Conservation (phyloP, 352 stramenopile genomes). For the Pythium dissotocum region DNA sequence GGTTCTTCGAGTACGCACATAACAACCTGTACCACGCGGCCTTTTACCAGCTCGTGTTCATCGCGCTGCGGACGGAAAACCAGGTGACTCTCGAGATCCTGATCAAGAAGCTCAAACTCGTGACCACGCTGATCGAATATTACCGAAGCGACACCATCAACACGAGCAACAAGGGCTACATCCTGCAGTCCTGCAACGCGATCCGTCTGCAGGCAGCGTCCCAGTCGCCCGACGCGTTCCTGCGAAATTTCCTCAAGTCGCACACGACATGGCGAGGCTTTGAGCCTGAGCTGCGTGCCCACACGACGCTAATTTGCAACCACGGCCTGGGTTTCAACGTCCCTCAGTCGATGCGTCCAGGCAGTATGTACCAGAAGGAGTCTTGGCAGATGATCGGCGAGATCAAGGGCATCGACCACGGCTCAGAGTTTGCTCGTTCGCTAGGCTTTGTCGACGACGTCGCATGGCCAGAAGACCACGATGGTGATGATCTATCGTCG, state of each 20-base stretch:
- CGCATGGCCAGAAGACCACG: slow-evolving; percentile 73
- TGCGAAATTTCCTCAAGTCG: slow-evolving; percentile 89
- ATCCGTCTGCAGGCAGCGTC: slow-evolving; percentile 88
- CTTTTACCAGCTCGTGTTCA: slow-evolving; percentile 91
- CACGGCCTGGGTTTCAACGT: slow-evolving; percentile 78
- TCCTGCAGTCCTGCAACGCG: slow-evolving; percentile 88
- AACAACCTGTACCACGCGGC: slow-evolving; percentile 90
- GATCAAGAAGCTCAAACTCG: slow-evolving; percentile 88
- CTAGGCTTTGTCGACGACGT: slow-evolving; percentile 86
- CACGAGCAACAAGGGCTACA: slow-evolving; percentile 86
- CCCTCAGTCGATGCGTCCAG: slow-evolving; percentile 58
- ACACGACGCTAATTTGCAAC: slow-evolving; percentile 56
- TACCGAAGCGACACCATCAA: slow-evolving; percentile 59
- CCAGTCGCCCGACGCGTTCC: slow-evolving; percentile 84
- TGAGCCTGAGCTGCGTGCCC: slow-evolving; percentile 59
- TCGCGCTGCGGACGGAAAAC: slow-evolving; percentile 85
- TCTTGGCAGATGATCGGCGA: slow-evolving; percentile 69
- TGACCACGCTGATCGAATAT: slow-evolving; percentile 83
- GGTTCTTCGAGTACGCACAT: slow-evolving; percentile 92
- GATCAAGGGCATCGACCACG: slow-evolving; percentile 73
- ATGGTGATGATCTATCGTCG: slow-evolving; percentile 26
- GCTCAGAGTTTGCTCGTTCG: slow-evolving; percentile 77
- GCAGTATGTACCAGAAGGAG: slow-evolving; percentile 54
- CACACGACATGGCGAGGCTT: slow-evolving; percentile 85
- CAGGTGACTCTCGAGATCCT: slow-evolving; percentile 76